Conservation (phyloP, 2,329 filamentous ascomycete genomes). For the Acarospora socialis region DNA sequence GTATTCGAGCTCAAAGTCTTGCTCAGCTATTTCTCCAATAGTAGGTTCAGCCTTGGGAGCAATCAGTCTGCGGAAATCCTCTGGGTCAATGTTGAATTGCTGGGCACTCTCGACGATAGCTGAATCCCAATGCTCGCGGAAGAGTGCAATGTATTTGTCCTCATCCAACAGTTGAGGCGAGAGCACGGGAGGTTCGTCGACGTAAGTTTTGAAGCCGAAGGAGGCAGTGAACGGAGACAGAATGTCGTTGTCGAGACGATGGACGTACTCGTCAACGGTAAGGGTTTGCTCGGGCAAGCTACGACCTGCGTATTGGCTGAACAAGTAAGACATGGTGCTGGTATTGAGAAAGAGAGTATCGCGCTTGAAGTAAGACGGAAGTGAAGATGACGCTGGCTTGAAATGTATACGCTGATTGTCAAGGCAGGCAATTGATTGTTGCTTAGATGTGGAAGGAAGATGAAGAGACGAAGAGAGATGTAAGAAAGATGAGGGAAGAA, state of each 20-base stretch:
- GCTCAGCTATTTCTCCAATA: no score
- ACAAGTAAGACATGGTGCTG: neutral
- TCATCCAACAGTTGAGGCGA: neutral
- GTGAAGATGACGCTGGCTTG: neutral
- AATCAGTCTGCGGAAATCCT: no score
- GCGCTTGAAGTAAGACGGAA: neutral
- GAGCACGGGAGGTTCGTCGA: neutral
- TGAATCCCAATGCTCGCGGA: neutral
- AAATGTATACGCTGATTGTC: constrained; percentile 1
- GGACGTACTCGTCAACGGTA: neutral
- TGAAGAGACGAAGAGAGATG: neutral
- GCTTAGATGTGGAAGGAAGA: neutral
- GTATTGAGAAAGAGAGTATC: no score
- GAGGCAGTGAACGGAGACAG: constrained; percentile 1
- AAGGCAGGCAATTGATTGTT: neutral
- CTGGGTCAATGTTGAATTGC: constrained; percentile 1
- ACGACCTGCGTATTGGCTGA: neutral
- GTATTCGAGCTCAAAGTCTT: no score
- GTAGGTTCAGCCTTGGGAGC: no score
- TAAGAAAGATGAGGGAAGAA: no score
- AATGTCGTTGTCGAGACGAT: constrained; percentile 1
- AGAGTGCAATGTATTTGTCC: neutral
- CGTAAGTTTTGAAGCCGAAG: constrained; percentile 1
- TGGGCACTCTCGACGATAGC: neutral
- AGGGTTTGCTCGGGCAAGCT: neutral